A percentile compares a stretch with the other conserved stretches of the same genome.
Conservation (phyloP, 2,329 filamentous ascomycete species). For the Neofusicoccum laricinum region DNA sequence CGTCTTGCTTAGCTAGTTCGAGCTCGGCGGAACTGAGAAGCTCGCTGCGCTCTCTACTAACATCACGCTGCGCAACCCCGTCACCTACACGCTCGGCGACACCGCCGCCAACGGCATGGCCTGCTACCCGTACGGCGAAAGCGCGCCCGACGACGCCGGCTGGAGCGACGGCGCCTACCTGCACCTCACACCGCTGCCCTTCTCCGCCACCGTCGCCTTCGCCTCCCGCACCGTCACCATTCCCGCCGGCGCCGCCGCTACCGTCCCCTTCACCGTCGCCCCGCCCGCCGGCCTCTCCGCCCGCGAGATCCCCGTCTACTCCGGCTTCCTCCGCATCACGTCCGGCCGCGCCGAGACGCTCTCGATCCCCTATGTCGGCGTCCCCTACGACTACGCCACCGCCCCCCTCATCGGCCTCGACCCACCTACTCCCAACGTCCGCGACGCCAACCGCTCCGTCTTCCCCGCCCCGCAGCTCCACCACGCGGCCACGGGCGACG, state of each 20-base stretch:
- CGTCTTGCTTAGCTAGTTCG: constrained; percentile 21
- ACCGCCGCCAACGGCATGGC: constrained; percentile 24
- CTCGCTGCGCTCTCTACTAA: constrained; percentile 26
- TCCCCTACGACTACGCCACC: constrained; percentile 1
- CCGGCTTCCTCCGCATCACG: constrained; percentile 22
- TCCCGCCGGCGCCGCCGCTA: constrained; percentile 20
- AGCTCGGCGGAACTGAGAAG: constrained; percentile 25
- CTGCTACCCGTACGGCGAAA: constrained; percentile 7
- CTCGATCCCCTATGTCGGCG: constrained; percentile 24
- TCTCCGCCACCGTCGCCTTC: constrained; percentile 18
- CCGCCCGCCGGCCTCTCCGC: constrained; percentile 24
- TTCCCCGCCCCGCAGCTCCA: constrained; percentile 2
- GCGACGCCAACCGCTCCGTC: not conserved
- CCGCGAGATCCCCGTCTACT: constrained; percentile 24
- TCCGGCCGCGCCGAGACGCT: constrained; percentile 17
- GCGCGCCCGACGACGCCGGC: constrained; percentile 8
- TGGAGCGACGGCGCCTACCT: constrained; percentile 20
- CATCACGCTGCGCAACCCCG: constrained; percentile 22
- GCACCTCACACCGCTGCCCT: not conserved
- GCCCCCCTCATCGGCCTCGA: not conserved
- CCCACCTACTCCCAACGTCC: not conserved
- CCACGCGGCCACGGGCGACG: not conserved
- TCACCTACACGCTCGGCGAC: constrained; percentile 19
- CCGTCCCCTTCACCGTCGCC: constrained; percentile 21
- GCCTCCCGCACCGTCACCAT: constrained; percentile 22